phyloP scores from a whole-genome alignment of 2,329 filamentous ascomycete species.

The Diaporthe ilicicola region DNA sequence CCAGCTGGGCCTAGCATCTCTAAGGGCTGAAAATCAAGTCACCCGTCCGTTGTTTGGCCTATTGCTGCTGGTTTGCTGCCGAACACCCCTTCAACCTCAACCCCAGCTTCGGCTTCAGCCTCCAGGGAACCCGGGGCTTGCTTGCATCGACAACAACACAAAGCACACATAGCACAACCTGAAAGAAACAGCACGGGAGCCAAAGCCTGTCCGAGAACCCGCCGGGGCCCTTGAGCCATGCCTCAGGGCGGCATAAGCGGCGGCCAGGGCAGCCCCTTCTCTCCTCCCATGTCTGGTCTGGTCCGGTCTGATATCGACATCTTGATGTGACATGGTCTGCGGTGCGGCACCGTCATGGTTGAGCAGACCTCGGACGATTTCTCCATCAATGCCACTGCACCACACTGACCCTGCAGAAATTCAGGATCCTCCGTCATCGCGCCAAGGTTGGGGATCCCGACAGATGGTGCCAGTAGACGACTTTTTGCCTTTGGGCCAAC shows the following conservation, averaged over 20 bases:
- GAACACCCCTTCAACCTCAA: neutral
- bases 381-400: conserved; percentile 19
- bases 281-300: conserved; percentile 17
- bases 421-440: conserved; percentile 25
- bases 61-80: neutral
- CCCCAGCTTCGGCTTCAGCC: neutral
- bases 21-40: neutral
- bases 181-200: neutral
- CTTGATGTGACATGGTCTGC: conserved; percentile 21
- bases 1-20: neutral
- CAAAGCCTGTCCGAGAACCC: conserved; percentile 12
- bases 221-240: conserved; percentile 1
- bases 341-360: conserved; percentile 18
- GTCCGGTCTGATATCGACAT: conserved; percentile 13
- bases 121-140: neutral
- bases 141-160: neutral
- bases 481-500: conserved; percentile 7
- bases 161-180: conserved; percentile 5
- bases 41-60: neutral
- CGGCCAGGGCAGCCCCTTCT: conserved; percentile 7
- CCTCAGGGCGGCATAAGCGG: conserved; percentile 17
- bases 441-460: conserved; percentile 22
- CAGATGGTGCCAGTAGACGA: neutral
- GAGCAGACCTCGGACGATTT: neutral
- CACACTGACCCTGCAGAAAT: conserved; percentile 9